Percentiles rank a stretch among this genome's conserved stretches.
Conservation (phyloP, 75 land plant species). For the Cryptomeria japonica region DNA sequence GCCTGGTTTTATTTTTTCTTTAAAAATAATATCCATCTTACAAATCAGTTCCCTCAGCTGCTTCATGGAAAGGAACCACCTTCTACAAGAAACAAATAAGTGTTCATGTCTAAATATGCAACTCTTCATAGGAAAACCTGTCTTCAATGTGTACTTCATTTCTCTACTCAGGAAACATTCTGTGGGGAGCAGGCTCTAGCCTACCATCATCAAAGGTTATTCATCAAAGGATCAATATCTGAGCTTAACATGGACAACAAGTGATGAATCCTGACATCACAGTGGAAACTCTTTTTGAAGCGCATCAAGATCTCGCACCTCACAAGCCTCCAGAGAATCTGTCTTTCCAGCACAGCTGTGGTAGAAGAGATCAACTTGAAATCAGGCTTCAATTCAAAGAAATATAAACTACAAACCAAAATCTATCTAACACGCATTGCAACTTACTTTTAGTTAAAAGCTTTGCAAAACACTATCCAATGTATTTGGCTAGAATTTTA, state of each 20-base stretch:
- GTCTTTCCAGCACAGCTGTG: constrained; percentile 69
- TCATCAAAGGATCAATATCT: not conserved
- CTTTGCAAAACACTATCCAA: not conserved
- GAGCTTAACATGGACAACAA: not conserved
- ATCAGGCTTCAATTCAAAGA: not conserved
- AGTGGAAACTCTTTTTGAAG: constrained; percentile 87
- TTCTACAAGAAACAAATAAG: not conserved
- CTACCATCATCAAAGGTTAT: not conserved
- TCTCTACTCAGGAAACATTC: not conserved
- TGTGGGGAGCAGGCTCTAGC: not conserved
- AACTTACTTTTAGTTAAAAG: not conserved
- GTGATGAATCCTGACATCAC: constrained; percentile 16
- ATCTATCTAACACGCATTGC: not conserved
- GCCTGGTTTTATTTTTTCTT: not conserved
- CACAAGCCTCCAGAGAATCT: constrained; percentile 90
- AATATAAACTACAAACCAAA: not conserved
- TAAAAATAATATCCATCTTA: not conserved
- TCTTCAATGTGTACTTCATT: not conserved
- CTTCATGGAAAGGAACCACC: not conserved
- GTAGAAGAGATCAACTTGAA: constrained; percentile 9
- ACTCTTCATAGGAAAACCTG: not conserved
- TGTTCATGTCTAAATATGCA: not conserved
- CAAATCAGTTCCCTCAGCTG: not conserved
- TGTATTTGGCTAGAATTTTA: not conserved
- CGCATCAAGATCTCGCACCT: constrained; percentile 72